Evolutionary conservation across 129 eudicot species (phyloP).

Genomic region (Sambucus nigra): DNA sequence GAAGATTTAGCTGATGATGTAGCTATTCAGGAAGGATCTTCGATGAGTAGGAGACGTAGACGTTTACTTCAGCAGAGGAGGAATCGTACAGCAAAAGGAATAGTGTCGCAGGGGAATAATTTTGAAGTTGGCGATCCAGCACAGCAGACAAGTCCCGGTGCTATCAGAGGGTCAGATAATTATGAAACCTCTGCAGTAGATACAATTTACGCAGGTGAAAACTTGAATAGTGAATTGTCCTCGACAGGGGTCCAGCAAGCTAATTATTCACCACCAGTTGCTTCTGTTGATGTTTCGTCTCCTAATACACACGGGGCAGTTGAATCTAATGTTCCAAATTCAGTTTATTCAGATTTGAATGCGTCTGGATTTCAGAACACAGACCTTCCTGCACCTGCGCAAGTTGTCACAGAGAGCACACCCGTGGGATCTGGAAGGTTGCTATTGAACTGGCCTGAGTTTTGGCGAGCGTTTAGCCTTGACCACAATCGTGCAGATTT

Average conservation of each 20-base stretch:
- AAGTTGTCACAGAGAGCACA: slow-evolving; percentile 78
- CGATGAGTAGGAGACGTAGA: slow-evolving; percentile 65
- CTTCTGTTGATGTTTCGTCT: slow-evolving; percentile 33
- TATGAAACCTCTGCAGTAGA: slow-evolving; percentile 26
- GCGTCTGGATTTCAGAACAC: slow-evolving; percentile 20
- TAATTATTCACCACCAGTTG: slow-evolving; percentile 32
- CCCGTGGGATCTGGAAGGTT: slow-evolving; percentile 90
- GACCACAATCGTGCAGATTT: slow-evolving; percentile 98
- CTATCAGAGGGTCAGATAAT: slow-evolving; percentile 23
- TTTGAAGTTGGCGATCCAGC: slow-evolving; percentile 32
- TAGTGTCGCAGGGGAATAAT: slow-evolving; percentile 31
- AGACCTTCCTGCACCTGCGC: slow-evolving; percentile 85
- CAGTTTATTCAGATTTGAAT: slow-evolving; percentile 40
- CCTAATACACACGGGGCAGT: slow-evolving; percentile 16
- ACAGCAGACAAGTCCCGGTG: slow-evolving; percentile 20
- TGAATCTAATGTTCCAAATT: slow-evolving; percentile 37
- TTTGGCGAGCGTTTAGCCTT: slow-evolving; percentile 96
- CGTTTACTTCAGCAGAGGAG: slow-evolving; percentile 80
- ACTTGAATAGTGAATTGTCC: slow-evolving; percentile 24
- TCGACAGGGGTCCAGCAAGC: slow-evolving; percentile 18
- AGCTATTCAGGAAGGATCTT: slow-evolving; percentile 47
- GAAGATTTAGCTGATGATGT: slow-evolving; percentile 47
- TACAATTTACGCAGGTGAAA: slow-evolving; percentile 40
- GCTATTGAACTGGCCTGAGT: slow-evolving; percentile 86
- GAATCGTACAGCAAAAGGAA: slow-evolving; percentile 46